Conservation (phyloP, 192 early-diverging fungal genomes). For the Mortierella antarctica region DNA sequence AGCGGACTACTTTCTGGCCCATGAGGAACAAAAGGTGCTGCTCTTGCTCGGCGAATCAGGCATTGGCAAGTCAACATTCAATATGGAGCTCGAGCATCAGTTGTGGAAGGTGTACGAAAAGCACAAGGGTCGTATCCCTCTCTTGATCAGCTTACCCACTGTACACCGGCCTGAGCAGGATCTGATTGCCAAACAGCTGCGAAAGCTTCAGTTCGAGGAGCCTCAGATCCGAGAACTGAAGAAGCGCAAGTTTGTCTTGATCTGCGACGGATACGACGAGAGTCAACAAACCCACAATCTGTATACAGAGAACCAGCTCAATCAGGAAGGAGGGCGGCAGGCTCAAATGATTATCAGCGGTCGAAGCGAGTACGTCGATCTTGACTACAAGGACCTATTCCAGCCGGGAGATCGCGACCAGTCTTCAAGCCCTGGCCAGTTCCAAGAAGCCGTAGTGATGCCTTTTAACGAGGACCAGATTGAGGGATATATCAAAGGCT, state of each 20-base stretch:
- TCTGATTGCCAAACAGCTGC: constrained; percentile 11
- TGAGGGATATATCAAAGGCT: no score
- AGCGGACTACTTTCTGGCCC: background rate
- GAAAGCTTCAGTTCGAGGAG: background rate
- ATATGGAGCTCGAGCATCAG: background rate
- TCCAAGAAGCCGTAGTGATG: no score
- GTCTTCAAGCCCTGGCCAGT: no score
- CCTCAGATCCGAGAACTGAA: constrained; percentile 6
- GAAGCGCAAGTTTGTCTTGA: constrained; percentile 4
- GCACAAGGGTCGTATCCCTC: background rate
- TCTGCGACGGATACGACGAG: constrained; percentile 23
- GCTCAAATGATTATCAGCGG: constrained; percentile 17
- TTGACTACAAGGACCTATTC: background rate
- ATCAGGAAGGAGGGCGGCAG: background rate
- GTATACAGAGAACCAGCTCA: constrained; percentile 1
- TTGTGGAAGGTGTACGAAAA: background rate
- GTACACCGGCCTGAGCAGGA: background rate
- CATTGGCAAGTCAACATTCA: constrained; percentile 3
- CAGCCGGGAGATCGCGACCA: background rate
- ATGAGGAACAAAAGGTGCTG: background rate
- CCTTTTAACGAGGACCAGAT: no score
- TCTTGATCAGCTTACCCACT: constrained; percentile 8
- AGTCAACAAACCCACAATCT: background rate
- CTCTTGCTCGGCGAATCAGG: constrained; percentile 4
- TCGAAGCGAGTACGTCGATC: background rate